Conservation (phyloP, 2,329 filamentous ascomycete genomes). For the Fusarium stilboides region DNA sequence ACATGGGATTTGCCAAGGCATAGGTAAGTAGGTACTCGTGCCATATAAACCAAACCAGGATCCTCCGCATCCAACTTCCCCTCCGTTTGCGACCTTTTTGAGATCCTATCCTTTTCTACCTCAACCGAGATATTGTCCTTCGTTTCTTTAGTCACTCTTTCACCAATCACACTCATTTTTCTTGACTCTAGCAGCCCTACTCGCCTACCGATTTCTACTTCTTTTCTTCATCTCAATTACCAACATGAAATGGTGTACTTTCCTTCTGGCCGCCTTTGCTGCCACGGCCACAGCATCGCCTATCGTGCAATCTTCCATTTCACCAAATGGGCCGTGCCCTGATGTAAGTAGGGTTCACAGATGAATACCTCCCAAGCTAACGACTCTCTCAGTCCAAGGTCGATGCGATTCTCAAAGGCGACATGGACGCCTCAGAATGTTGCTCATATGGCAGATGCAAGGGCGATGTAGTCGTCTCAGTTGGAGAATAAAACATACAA, state of each 20-base stretch:
- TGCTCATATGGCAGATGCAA: slow-evolving; percentile 70
- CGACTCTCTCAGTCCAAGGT: slow-evolving; percentile 50
- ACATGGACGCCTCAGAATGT: slow-evolving; percentile 64
- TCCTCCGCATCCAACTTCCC: background rate
- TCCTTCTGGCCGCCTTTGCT: slow-evolving; percentile 38
- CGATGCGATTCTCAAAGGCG: slow-evolving; percentile 63
- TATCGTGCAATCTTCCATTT: slow-evolving; percentile 49
- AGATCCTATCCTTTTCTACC: background rate
- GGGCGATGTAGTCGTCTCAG: slow-evolving; percentile 64
- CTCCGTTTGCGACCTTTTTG: background rate
- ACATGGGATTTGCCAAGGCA: slow-evolving; percentile 6
- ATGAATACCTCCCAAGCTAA: slow-evolving; percentile 12
- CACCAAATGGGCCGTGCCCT: slow-evolving; percentile 55
- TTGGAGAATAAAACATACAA: slow-evolving; percentile 52
- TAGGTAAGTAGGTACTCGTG: background rate
- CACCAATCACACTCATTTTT: background rate
- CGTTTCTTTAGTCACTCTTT: slow-evolving; percentile 18
- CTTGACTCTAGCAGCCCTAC: background rate
- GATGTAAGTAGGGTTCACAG: slow-evolving; percentile 46
- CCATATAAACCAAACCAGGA: slow-evolving; percentile 22
- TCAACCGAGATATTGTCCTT: slow-evolving; percentile 13
- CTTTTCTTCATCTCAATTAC: background rate
- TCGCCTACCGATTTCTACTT: background rate
- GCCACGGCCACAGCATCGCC: slow-evolving; percentile 27
- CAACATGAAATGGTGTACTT: slow-evolving; percentile 45